Conservation (phyloP, 2,329 filamentous ascomycete genomes). For the Fusarium protoensiforme region DNA sequence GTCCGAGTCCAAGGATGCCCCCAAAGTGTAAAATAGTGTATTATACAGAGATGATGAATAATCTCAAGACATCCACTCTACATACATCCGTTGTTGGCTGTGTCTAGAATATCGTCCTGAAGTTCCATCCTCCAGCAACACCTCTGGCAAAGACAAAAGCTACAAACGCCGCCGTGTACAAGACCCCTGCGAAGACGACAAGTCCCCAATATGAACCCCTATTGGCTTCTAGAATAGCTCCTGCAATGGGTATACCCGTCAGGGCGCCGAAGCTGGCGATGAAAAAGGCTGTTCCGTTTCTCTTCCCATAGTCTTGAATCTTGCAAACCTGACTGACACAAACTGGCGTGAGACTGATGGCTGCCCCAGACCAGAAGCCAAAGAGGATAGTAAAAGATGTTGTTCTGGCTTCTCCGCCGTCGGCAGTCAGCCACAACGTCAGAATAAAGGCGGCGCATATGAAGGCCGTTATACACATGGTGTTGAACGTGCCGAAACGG, state of each 20-base stretch:
- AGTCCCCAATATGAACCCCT: conserved; percentile 10
- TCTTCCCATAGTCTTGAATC: conserved; percentile 74
- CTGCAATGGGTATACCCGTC: conserved; percentile 69
- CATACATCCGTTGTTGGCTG: background rate
- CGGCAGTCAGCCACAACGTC: conserved; percentile 70
- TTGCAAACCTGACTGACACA: conserved; percentile 78
- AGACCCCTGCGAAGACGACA: conserved; percentile 15
- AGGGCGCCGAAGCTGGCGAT: conserved; percentile 70
- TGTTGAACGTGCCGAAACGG: conserved; percentile 75
- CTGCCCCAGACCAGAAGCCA: conserved; percentile 77
- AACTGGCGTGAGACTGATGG: conserved; percentile 77
- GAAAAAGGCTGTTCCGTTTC: conserved; percentile 76
- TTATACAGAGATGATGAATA: background rate
- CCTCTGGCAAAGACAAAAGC: conserved; percentile 11
- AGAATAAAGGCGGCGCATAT: conserved; percentile 58
- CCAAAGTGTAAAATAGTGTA: background rate
- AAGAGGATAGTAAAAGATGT: conserved; percentile 73
- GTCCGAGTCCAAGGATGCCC: background rate
- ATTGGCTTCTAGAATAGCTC: conserved; percentile 44
- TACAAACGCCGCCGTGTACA: conserved; percentile 9
- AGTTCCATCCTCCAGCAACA: conserved; percentile 13
- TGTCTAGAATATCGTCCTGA: conserved; percentile 8
- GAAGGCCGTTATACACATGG: conserved; percentile 69
- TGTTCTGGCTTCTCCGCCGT: conserved; percentile 55
- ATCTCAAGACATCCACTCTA: background rate